Base-by-base conservation (phyloP, 257 asterid genomes). In the Jacaranda copaia region DNA sequence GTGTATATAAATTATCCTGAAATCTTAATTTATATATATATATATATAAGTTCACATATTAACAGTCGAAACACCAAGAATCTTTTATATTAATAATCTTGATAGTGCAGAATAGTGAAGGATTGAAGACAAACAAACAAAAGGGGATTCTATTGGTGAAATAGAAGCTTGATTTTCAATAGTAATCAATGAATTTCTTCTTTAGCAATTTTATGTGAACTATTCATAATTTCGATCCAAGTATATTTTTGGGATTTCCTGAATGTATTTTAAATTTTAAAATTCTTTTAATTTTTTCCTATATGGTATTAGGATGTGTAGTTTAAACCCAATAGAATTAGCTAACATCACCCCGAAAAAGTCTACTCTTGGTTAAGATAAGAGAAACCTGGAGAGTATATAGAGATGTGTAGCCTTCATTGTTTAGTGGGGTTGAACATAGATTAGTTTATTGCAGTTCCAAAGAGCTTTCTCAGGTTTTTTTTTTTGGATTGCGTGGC, bases 391-490 rank as follows among this genome's bases (percentile, higher is more conserved):
- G 32, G 32, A 25, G 32, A 25, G 32, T 25, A 25, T 25, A 25
- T 25, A 25, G 32, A 25, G 32, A 25, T 25, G 32, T 25, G 32
- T 25, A 25, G 32, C 32, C 32, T 25, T 1, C 32, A 25, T 25
- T 25, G 32, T 25, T 25, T 25, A 25, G 32, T 2, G 2, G 32
- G 32, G 32, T 25, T 25, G 32, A 25, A 42, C 18, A 8, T 65
- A 3, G 16, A 65, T 15, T 32, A 39, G 70, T 6, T 65, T 65
- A 65, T 4, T 35, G 15, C 8, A 32, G 16, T 53, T 36, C 46
- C 53, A 35, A 61, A 25, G 36, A 56, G 65, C 8, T 19, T 4
- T 42, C 32, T 57, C 57, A 72, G 71, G 62, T 61, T n/a, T n/a
- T n/a, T n/a, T n/a, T 62, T 18, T 59, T 46, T 61, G 19, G 56